Evolutionary conservation across 2,329 filamentous ascomycete genomes (phyloP), one percentile per base, ranked within the genome.

Genomic region (Dothideomycetes sp.): DNA sequence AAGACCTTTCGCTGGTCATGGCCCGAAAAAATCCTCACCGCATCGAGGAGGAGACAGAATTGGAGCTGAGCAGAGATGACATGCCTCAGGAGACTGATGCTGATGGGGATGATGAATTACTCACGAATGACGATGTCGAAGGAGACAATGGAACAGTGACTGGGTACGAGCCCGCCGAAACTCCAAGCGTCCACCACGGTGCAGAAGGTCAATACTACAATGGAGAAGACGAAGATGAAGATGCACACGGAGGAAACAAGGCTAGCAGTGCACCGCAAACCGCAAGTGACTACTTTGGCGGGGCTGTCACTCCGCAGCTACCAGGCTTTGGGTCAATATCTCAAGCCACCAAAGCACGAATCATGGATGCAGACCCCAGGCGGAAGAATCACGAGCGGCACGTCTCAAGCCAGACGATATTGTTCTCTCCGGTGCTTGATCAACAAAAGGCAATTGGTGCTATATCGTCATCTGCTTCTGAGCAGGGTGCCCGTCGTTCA

Each of bases 61-160:
- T 49, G 3, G 54, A 50, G 4, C 49, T 58, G n/a, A 58, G 54
- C 37, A 60, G 56, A 34, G 56, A 67, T 42, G 58, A 70, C 43
- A 47, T 66, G 31, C 63, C 70, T 32, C 70, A 64, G 52, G 78
- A 87, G 42, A 87, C 84, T 0, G 85, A 91, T 52, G 84, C 80
- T 5, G 86, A 94, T 17, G 86, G 86, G 1, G 88, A 95, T 52
- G 88, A 94, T 51, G 88, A 95, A 58, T 66, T 88, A n/a, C 73
- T 84, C 10, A 88, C 83, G 3, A 84, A 87, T 41, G 83, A 86
- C 41, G 82, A 27, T 12, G 22, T 27, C 12, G 22, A 27, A 27
- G 88, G 79, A 22, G 66, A 70, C 19, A 65, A 70, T n/a, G 62
- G 47, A 4, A 57, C 55, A 5, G 58, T 59, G 3, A 41, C 39